These are phyloP conservation scores for Tetrastigma voinierianum DNA, from an alignment of 164 flowering plant genomes.

Conservation along the genomic window DNA sequence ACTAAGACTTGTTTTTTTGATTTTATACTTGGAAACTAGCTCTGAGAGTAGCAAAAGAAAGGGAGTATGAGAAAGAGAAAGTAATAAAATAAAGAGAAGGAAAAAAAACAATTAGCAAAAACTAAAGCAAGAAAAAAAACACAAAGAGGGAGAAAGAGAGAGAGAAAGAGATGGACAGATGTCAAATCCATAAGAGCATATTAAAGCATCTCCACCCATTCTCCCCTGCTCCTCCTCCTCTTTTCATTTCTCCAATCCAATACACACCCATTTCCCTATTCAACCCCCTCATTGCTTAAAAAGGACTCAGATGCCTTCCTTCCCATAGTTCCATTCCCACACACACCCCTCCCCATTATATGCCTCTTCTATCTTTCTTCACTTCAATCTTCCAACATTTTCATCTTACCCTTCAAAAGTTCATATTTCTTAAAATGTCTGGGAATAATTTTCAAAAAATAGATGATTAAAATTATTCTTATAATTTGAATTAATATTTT, in stretches of 20 bases:
- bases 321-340: no score
- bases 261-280: neutral
- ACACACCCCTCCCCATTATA: no score
- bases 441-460: no score
- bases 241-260: constrained; percentile 6
- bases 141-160: no score
- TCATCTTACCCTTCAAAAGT: neutral
- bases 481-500: no score
- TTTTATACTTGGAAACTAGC: neutral
- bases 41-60: neutral
- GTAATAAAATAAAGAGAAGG: neutral
- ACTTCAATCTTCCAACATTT: no score
- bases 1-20: neutral
- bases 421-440: no score
- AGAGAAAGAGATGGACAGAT: constrained; percentile 22
- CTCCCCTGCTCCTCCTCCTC: constrained; percentile 6
- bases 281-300: neutral
- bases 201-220: constrained; percentile 35
- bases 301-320: no score
- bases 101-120: neutral
- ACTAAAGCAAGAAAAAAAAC: neutral
- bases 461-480: no score
- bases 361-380: neutral
- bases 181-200: constrained; percentile 26
- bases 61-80: constrained; percentile 7